Percentiles rank a stretch among this genome's conserved stretches.
Evolutionary conservation across 805 yeast species (phyloP).

Genomic region (Torulaspora maleeae): DNA sequence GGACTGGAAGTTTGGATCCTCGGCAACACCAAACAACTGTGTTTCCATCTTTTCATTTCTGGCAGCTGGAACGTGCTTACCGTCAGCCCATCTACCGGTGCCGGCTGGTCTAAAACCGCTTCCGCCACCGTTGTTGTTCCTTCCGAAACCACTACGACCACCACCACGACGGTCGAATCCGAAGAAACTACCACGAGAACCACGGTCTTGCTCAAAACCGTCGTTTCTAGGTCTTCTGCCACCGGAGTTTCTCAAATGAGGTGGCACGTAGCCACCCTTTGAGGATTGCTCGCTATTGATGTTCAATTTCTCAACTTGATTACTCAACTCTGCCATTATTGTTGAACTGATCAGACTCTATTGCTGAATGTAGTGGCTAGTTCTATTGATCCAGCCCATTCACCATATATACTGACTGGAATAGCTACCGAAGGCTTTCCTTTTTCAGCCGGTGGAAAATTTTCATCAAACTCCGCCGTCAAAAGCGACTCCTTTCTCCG

Average conservation of each 20-base stretch:
- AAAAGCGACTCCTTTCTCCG: too few species aligned
- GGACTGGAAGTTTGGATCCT: conserved; percentile 65
- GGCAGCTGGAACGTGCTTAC: conserved; percentile 80
- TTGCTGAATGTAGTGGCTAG: background rate
- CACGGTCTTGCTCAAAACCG: conserved; percentile 18
- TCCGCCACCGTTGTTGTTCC: conserved; percentile 29
- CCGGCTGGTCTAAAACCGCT: conserved; percentile 37
- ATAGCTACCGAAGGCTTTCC: background rate
- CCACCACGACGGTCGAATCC: conserved; percentile 32
- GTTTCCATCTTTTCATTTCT: conserved; percentile 64
- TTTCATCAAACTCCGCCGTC: conserved; percentile 1
- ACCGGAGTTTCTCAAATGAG: conserved; percentile 41
- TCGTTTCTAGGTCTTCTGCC: conserved; percentile 17
- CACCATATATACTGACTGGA: background rate
- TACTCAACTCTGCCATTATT: conserved; percentile 55
- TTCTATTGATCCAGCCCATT: background rate
- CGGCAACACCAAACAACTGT: conserved; percentile 78
- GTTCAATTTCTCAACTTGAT: conserved; percentile 53
- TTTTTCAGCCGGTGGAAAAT: conserved; percentile 6
- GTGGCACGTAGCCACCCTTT: conserved; percentile 43
- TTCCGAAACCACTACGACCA: conserved; percentile 38
- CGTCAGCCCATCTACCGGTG: conserved; percentile 81
- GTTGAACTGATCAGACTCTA: conserved; percentile 4
- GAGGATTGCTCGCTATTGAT: conserved; percentile 36
- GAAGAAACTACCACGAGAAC: conserved; percentile 35